A percentile compares a stretch with the other conserved stretches of the same genome.
Evolutionary conservation across 208 protist species (phyloP).

Genomic region (Leishmania tropica): DNA sequence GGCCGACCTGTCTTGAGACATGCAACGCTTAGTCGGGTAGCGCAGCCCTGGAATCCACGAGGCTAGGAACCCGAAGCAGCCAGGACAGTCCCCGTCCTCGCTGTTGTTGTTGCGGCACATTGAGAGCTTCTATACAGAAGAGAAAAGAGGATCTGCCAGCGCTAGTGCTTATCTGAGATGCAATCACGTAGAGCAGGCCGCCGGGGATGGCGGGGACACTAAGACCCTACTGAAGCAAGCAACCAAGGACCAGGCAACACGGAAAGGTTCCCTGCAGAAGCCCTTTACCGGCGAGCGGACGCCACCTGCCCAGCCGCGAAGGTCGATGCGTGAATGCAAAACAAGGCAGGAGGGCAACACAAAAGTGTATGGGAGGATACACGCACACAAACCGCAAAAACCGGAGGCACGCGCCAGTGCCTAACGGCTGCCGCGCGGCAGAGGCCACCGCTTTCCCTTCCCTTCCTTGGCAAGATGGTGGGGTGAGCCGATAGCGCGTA

Average conservation of each 20-base stretch:
- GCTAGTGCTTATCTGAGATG: background rate
- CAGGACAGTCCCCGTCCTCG: background rate
- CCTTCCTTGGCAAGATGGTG: background rate
- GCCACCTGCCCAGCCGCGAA: background rate
- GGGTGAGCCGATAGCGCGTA: background rate
- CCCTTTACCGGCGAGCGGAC: background rate
- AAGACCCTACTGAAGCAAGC: background rate
- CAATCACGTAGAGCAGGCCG: background rate
- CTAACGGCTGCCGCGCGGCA: background rate
- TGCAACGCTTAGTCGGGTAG: background rate
- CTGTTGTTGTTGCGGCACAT: background rate
- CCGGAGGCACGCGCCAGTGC: background rate
- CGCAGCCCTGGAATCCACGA: slow-evolving; percentile 1
- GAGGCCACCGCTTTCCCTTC: background rate
- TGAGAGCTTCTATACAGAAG: background rate
- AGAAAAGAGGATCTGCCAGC: background rate
- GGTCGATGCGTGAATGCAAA: background rate
- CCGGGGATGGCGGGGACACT: background rate
- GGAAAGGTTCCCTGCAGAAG: background rate
- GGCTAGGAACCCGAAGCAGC: background rate
- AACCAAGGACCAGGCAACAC: background rate
- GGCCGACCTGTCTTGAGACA: background rate
- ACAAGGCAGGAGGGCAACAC: background rate
- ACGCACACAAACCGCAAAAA: background rate
- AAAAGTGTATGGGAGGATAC: background rate